Percentiles rank a stretch among this genome's conserved stretches.
phyloP scores from a whole-genome alignment of 768 basidiomycete genomes.

The Amanita rimosa region DNA sequence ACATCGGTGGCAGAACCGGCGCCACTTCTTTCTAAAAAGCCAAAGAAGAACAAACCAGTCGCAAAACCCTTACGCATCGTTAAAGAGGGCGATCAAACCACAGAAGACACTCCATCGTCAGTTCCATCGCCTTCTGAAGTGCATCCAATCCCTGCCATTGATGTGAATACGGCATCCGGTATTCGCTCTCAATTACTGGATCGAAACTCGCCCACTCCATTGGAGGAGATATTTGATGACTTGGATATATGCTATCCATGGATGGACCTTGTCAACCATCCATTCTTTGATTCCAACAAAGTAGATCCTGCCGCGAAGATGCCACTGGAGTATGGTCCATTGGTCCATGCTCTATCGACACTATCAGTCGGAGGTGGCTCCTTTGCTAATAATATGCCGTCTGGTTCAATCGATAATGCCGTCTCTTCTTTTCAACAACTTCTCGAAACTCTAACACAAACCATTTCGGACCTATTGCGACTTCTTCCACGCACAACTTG shows the following conservation, averaged over 20 bases:
- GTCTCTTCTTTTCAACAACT: slow-evolving; percentile 86
- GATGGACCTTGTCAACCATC: slow-evolving; percentile 57
- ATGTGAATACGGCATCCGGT: slow-evolving; percentile 38
- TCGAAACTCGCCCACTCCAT: slow-evolving; percentile 32
- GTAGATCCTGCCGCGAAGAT: slow-evolving; percentile 69
- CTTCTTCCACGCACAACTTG: slow-evolving; percentile 82
- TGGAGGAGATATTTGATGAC: slow-evolving; percentile 59
- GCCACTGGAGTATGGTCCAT: slow-evolving; percentile 74
- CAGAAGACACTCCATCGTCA: slow-evolving; percentile 29
- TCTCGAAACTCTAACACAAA: slow-evolving; percentile 80
- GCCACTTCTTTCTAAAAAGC: slow-evolving; percentile 71
- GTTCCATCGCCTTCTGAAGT: slow-evolving; percentile 39
- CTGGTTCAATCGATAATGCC: slow-evolving; percentile 83
- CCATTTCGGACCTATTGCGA: slow-evolving; percentile 77
- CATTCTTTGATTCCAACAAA: slow-evolving; percentile 65
- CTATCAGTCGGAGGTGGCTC: slow-evolving; percentile 79
- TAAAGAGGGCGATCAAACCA: slow-evolving; percentile 42
- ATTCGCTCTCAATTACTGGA: slow-evolving; percentile 57
- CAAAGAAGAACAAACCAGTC: slow-evolving; percentile 69
- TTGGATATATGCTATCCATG: slow-evolving; percentile 48
- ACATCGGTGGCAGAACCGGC: slow-evolving; percentile 32
- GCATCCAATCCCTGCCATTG: slow-evolving; percentile 21
- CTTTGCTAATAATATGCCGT: slow-evolving; percentile 74
- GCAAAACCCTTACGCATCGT: slow-evolving; percentile 42
- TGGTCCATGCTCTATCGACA: slow-evolving; percentile 79